Conservation (phyloP, 306 rosid genomes). For the Casuarina glauca region DNA sequence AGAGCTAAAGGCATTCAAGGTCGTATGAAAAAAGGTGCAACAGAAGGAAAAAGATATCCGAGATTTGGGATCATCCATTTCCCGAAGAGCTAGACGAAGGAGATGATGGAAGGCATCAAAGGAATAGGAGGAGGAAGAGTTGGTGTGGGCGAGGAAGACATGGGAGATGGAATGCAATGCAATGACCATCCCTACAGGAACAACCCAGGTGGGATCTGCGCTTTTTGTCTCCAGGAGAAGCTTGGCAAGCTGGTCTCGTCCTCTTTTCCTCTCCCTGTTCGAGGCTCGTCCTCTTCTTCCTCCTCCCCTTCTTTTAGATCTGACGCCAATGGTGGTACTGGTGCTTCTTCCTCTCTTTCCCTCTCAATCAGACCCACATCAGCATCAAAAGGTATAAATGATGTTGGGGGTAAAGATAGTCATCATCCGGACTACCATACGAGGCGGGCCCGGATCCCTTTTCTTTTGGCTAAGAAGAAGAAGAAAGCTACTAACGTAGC, state of each 20-base stretch:
- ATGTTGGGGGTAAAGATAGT: constrained; percentile 12
- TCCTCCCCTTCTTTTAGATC: constrained; percentile 86
- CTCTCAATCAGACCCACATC: constrained; percentile 31
- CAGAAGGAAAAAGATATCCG: not conserved
- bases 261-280: constrained; percentile 71
- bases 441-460: constrained; percentile 58
- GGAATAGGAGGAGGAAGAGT: constrained; percentile 34
- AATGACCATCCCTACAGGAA: constrained; percentile 71
- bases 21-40: not conserved
- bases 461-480: constrained; percentile 68
- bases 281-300: constrained; percentile 56
- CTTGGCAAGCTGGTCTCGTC: constrained; percentile 91
- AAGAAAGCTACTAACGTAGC: constrained; percentile 37
- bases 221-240: constrained; percentile 91
- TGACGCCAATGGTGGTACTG: constrained; percentile 27
- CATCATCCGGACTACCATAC: constrained; percentile 32
- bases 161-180: constrained; percentile 86
- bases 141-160: constrained; percentile 59
- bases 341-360: constrained; percentile 34
- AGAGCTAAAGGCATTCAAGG: not conserved
- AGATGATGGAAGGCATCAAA: constrained; percentile 51
- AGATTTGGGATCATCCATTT: not conserved
- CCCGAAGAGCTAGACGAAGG: constrained; percentile 10
- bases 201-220: constrained; percentile 97
- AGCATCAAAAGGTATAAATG: constrained; percentile 1